A percentile compares a stretch with the other conserved stretches of the same genome.
Conservation (phyloP, 2,329 filamentous ascomycete species). For the Emergomyces orientalis region DNA sequence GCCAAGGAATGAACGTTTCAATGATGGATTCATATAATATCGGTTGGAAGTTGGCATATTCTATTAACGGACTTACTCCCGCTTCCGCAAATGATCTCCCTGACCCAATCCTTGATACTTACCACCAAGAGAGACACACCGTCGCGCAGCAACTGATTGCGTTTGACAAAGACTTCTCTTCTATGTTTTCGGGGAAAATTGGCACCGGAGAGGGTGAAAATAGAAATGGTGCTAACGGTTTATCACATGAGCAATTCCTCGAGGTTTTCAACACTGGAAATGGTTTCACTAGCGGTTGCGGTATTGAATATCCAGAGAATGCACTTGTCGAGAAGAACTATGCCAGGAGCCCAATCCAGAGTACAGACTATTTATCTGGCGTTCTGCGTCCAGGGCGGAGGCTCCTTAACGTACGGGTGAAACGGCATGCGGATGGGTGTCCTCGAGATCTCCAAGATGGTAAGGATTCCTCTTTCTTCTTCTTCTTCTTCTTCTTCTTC, state of each 20-base stretch:
- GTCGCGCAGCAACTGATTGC: slow-evolving; percentile 32
- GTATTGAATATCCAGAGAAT: slow-evolving; percentile 30
- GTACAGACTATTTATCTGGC: slow-evolving; percentile 29
- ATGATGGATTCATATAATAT: slow-evolving; percentile 26
- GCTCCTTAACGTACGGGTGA: slow-evolving; percentile 26
- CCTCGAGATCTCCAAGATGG: slow-evolving; percentile 30
- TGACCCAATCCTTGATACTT: slow-evolving; percentile 29
- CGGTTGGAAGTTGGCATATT: slow-evolving; percentile 33
- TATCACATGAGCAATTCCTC: slow-evolving; percentile 30
- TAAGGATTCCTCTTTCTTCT: slow-evolving; percentile 1
- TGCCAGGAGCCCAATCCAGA: slow-evolving; percentile 21
- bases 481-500: not conserved
- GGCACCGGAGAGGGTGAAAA: slow-evolving; percentile 19
- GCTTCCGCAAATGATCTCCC: slow-evolving; percentile 6
- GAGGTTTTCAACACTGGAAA: slow-evolving; percentile 31
- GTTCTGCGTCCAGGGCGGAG: slow-evolving; percentile 29
- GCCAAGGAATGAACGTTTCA: slow-evolving; percentile 8
- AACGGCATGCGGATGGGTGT: slow-evolving; percentile 31
- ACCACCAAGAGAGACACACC: slow-evolving; percentile 29
- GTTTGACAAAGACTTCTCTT: slow-evolving; percentile 33
- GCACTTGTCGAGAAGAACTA: slow-evolving; percentile 21
- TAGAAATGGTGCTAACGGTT: slow-evolving; percentile 14
- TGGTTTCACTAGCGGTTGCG: slow-evolving; percentile 33
- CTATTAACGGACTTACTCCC: slow-evolving; percentile 30
- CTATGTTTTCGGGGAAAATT: slow-evolving; percentile 35